Conservation (phyloP, 176 grass and related monocot genomes). For the Bromus sterilis region DNA sequence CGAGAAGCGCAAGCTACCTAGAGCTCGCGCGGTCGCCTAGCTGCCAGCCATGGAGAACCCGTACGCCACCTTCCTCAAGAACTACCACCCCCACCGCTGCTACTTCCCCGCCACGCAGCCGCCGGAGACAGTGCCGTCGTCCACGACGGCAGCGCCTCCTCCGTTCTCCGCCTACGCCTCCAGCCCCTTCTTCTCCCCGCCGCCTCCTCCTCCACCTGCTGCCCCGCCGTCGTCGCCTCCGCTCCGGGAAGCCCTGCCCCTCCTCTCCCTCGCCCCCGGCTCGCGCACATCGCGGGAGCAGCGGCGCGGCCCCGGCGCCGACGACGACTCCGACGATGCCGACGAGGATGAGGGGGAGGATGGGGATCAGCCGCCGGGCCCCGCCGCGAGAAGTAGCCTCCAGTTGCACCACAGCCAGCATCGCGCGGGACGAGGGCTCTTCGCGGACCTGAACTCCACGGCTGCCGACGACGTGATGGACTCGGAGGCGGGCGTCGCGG, state of each 20-base stretch:
- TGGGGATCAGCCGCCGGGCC: not conserved
- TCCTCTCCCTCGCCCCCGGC: slow-evolving; percentile 58
- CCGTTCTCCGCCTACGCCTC: not conserved
- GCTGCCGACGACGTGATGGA: slow-evolving; percentile 41
- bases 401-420: not conserved
- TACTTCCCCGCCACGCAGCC: not conserved
- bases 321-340: not conserved
- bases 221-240: slow-evolving; percentile 46
- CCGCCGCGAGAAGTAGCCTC: not conserved
- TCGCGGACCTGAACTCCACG: slow-evolving; percentile 35
- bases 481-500: slow-evolving; percentile 7
- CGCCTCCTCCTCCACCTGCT: not conserved
- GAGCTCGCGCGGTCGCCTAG: not conserved
- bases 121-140: not conserved
- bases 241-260: slow-evolving; percentile 80
- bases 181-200: slow-evolving; percentile 10
- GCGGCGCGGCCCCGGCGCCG: not conserved
- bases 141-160: not conserved
- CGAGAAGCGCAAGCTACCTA: not conserved
- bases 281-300: not conserved
- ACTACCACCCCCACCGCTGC: slow-evolving; percentile 29
- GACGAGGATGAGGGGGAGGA: not conserved
- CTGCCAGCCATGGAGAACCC: slow-evolving; percentile 65
- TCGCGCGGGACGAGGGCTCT: not conserved
- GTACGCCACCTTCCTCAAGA: slow-evolving; percentile 58